Base-by-base conservation (phyloP, 331 rosid species). In the Malus hybrid region DNA sequence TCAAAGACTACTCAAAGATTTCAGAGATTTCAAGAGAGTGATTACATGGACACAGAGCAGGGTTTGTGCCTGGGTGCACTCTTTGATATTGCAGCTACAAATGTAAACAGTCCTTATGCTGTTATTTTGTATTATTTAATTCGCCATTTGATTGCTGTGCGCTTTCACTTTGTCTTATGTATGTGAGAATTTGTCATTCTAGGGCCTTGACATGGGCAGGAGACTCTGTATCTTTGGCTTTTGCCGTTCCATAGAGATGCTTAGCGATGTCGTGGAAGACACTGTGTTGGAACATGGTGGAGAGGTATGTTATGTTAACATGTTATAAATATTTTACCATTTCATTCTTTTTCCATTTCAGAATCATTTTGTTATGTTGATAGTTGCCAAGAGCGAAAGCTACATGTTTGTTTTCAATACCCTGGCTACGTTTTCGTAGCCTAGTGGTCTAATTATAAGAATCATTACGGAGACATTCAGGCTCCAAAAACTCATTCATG, bases 181-280 rank as follows among this genome's bases (percentile, higher is more conserved):
- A 16, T 79, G 60, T 63, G 33, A 68, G 32, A 53, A 68, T 29
- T 39, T 74, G 62, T 85, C 57, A 58, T 74, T 78, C 42, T 73
- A 94, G 99, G 99, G 99, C 76, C 99, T 91, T 77, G 97, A 94
- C 82, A 84, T 64, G 91, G 93, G 97, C 18, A 85, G 98, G 86
- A 87, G 90, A 79, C 91, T 94, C n/a, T 94, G 98, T 70, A 91
- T 94, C 68, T 90, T 88, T 74, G 97, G 98, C 16, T 94, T 91
- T 79, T 94, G 98, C 86, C 98, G 97, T 63, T 94, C 98, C 74
- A 82, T 94, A 60, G 98, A 94, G 87, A 94, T 94, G 98, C 92
- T 94, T 42, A 94, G 95, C 78, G 98, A 94, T 81, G 98, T 94
- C 53, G 97, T 94, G 71, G 93, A 94, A 84, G 97, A 91, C 86